These are phyloP conservation scores for Claviceps arundinis DNA, from an alignment of 2,329 filamentous ascomycete species.

Conservation along the genomic window DNA sequence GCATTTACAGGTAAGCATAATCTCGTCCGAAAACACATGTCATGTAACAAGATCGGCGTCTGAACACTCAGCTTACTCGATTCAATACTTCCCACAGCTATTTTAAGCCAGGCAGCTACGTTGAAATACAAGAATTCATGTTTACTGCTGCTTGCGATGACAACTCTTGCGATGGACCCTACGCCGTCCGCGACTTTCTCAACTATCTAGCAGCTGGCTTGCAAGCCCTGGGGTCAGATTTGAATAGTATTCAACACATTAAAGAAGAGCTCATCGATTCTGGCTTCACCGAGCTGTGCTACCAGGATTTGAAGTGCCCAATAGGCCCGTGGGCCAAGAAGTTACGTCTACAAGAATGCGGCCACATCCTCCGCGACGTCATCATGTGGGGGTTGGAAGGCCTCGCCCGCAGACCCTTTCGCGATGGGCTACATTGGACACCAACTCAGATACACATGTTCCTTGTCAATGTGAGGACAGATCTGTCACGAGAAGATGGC, in stretches of 20 bases:
- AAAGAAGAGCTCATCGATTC: slow-evolving; percentile 22
- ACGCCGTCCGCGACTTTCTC: slow-evolving; percentile 34
- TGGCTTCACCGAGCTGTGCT: slow-evolving; percentile 28
- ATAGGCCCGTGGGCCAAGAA: slow-evolving; percentile 34
- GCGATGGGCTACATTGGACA: slow-evolving; percentile 27
- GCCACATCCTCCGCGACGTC: slow-evolving; percentile 30
- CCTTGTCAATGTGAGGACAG: slow-evolving; percentile 27
- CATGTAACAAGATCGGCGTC: not conserved
- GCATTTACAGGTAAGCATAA: slow-evolving; percentile 26
- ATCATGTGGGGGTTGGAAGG: slow-evolving; percentile 27
- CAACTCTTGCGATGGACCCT: slow-evolving; percentile 26
- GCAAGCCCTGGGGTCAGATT: slow-evolving; percentile 26
- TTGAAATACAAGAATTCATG: slow-evolving; percentile 36
- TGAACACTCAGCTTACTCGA: not conserved
- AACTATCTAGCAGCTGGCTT: slow-evolving; percentile 27
- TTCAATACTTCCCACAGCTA: slow-evolving; percentile 21
- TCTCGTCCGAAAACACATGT: not conserved
- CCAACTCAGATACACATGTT: slow-evolving; percentile 29
- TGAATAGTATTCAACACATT: slow-evolving; percentile 25
- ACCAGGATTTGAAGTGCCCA: slow-evolving; percentile 32
- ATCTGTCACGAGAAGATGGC: slow-evolving; percentile 20
- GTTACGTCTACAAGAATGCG: slow-evolving; percentile 28
- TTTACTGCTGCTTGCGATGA: slow-evolving; percentile 31
- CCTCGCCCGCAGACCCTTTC: slow-evolving; percentile 24
- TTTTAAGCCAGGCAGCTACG: slow-evolving; percentile 36